phyloP scores from a whole-genome alignment of 345 rosid species.

The Camelina hispida region DNA sequence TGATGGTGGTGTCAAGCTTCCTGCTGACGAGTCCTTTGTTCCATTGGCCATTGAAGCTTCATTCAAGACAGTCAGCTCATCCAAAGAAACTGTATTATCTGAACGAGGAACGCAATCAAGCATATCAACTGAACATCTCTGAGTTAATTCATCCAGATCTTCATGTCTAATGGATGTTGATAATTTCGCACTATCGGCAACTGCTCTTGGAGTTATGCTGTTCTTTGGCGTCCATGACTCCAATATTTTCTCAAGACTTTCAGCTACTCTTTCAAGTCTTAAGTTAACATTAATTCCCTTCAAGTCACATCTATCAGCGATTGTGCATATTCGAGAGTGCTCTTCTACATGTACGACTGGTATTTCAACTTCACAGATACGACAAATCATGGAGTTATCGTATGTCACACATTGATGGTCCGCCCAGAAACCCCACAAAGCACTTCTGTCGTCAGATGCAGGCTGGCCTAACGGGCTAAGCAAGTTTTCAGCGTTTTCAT shows the following conservation, averaged over 20 bases:
- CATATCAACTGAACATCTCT: conserved; percentile 62
- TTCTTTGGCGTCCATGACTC: conserved; percentile 88
- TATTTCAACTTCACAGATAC: conserved; percentile 98
- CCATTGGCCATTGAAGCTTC: conserved; percentile 57
- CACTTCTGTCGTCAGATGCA: conserved; percentile 54
- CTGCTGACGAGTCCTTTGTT: conserved; percentile 60
- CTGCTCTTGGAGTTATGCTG: conserved; percentile 61
- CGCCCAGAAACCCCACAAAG: conserved; percentile 72
- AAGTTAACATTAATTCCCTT: conserved; percentile 82
- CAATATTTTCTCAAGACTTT: conserved; percentile 79
- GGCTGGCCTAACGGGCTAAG: conserved; percentile 61
- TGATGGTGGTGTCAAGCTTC: conserved; percentile 92
- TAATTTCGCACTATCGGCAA: conserved; percentile 50
- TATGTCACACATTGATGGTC: conserved; percentile 63
- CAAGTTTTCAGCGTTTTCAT: conserved; percentile 52
- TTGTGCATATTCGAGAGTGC: conserved; percentile 92
- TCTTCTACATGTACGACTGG: conserved; percentile 98
- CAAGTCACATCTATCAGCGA: conserved; percentile 96
- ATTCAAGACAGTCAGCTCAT: conserved; percentile 54
- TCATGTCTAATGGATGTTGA: conserved; percentile 50
- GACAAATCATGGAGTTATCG: conserved; percentile 93
- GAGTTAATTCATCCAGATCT: conserved; percentile 56
- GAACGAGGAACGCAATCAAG: conserved; percentile 63
- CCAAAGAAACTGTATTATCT: conserved; percentile 56
- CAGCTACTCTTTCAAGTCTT: conserved; percentile 89